phyloP scores from a whole-genome alignment of 257 asterid species.

The Nicotiana tabacum region DNA sequence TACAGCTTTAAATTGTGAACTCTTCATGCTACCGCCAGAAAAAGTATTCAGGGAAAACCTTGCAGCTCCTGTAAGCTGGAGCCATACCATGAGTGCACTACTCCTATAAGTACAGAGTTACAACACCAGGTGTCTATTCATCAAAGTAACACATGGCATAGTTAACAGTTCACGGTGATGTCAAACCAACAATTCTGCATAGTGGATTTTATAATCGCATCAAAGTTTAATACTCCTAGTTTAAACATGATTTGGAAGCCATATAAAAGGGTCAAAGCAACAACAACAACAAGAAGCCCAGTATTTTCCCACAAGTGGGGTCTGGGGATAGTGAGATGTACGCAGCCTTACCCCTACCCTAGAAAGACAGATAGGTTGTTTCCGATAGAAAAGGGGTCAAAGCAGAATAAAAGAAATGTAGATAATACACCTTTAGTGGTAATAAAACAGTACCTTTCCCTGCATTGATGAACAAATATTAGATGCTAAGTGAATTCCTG shows the following conservation, averaged over 20 bases:
- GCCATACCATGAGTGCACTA: neutral
- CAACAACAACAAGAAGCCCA: no score
- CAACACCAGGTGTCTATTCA: neutral
- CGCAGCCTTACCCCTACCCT: no score
- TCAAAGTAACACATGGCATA: neutral
- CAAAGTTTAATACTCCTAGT: neutral
- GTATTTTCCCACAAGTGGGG: no score
- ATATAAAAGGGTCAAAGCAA: neutral
- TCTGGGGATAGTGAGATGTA: no score
- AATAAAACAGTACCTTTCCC: constrained; percentile 70
- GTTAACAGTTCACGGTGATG: neutral
- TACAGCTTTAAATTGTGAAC: neutral
- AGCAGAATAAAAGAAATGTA: neutral
- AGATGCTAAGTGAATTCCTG: constrained; percentile 90
- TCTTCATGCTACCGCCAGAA: neutral
- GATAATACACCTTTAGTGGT: neutral
- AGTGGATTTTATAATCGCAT: neutral
- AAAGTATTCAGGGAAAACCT: neutral
- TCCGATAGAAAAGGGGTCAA: neutral
- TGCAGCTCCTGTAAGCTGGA: neutral
- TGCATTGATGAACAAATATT: constrained; percentile 77
- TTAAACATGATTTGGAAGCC: neutral
- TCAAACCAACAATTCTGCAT: neutral
- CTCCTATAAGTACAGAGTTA: neutral
- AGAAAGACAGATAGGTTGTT: no score